These are phyloP conservation scores for Nitzschia sp. DNA, from an alignment of 108 stramenopile genomes.

Conservation along the genomic window DNA sequence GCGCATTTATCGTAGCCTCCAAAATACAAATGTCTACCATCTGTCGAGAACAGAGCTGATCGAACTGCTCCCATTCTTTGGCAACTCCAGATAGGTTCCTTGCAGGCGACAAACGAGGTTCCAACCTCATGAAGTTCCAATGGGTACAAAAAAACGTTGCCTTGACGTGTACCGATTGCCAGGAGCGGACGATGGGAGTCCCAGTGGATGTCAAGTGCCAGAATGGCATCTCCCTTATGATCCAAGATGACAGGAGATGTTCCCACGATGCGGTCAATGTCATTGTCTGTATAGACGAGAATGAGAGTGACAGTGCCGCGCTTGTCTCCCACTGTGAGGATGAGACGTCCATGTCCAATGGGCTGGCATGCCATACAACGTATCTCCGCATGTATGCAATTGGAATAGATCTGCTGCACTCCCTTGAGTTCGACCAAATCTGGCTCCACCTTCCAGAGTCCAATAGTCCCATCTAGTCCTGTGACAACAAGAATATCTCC, in stretches of 20 bases:
- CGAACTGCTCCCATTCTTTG: constrained; percentile 20
- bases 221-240: background rate
- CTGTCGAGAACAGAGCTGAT: constrained; percentile 13
- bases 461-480: constrained; percentile 24
- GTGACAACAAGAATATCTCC: constrained; percentile 25
- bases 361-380: constrained; percentile 18
- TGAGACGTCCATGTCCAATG: background rate
- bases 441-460: constrained; percentile 13
- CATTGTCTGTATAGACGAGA: background rate
- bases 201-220: constrained; percentile 12
- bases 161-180: constrained; percentile 10
- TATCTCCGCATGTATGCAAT: constrained; percentile 12
- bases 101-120: constrained; percentile 1
- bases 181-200: background rate
- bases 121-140: background rate
- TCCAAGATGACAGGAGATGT: background rate
- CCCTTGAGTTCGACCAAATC: constrained; percentile 18
- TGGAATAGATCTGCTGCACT: background rate
- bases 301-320: constrained; percentile 14
- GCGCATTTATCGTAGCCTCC: constrained; percentile 42
- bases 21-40: constrained; percentile 16
- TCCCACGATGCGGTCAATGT: background rate
- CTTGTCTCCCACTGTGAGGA: constrained; percentile 29
- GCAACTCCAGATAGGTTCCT: constrained; percentile 10
- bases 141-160: constrained; percentile 11